Conservation (phyloP, 176 grass and related monocot species). For the Zea luxurians region DNA sequence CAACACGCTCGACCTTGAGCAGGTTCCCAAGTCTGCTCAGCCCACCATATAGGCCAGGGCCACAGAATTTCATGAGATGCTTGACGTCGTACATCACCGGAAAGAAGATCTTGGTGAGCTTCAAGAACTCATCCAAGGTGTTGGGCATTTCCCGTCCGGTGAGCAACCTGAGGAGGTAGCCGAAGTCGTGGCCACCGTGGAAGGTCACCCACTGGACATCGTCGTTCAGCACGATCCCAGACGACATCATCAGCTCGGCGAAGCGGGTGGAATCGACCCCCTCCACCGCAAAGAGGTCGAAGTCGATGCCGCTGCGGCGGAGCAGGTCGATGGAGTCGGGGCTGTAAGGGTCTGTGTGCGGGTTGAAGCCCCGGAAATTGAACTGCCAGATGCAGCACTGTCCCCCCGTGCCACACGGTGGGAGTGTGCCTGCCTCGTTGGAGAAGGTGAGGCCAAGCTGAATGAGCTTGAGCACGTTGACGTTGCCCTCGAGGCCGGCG, state of each 20-base stretch:
- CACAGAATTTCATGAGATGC: constrained; percentile 72
- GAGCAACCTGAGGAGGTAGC: constrained; percentile 73
- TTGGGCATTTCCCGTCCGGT: constrained; percentile 53
- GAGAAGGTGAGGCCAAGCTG: constrained; percentile 80
- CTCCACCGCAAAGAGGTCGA: constrained; percentile 46
- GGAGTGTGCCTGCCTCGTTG: constrained; percentile 54
- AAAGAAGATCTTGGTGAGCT: constrained; percentile 61
- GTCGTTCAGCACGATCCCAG: constrained; percentile 66
- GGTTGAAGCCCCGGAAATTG: constrained; percentile 76
- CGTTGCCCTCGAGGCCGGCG: constrained; percentile 58
- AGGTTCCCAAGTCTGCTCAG: constrained; percentile 64
- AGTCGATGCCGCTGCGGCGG: constrained; percentile 61
- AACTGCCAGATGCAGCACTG: constrained; percentile 76
- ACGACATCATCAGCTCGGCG: constrained; percentile 73
- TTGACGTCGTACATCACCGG: constrained; percentile 77
- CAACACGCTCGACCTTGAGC: constrained; percentile 52
- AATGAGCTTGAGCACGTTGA: constrained; percentile 82
- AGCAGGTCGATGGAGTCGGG: constrained; percentile 67
- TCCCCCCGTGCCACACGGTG: constrained; percentile 29
- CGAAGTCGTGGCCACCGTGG: constrained; percentile 75
- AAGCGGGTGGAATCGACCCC: constrained; percentile 58
- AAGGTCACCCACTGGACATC: constrained; percentile 70
- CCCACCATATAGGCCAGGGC: constrained; percentile 51
- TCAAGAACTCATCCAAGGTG: constrained; percentile 43
- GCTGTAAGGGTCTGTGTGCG: constrained; percentile 42